phyloP scores from a whole-genome alignment of 768 basidiomycete species.

The Tephrocybe rancida region DNA sequence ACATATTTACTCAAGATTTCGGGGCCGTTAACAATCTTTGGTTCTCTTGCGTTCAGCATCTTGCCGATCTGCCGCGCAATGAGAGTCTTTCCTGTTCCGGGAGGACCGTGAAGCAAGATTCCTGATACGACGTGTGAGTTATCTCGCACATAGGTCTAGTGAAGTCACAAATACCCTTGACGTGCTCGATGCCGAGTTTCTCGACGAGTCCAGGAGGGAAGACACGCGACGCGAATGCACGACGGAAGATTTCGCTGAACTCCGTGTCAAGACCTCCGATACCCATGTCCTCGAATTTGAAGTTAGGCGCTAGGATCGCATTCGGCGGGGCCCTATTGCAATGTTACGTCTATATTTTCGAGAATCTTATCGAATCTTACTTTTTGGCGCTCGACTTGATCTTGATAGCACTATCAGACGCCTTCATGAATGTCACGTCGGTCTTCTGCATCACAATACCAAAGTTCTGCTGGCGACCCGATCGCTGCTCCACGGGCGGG shows the following conservation, averaged over 20 bases:
- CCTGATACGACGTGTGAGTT: slow-evolving; percentile 42
- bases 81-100: slow-evolving; percentile 97
- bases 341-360: slow-evolving; percentile 1
- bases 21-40: slow-evolving; percentile 98
- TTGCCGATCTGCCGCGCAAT: slow-evolving; percentile 99
- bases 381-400: slow-evolving; percentile 91
- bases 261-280: slow-evolving; percentile 97
- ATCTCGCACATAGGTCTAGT: not conserved
- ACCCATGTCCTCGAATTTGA: slow-evolving; percentile 99
- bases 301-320: slow-evolving; percentile 95
- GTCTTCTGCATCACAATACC: slow-evolving; percentile 91
- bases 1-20: slow-evolving; percentile 98
- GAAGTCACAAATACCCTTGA: slow-evolving; percentile 67
- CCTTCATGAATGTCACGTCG: slow-evolving; percentile 90
- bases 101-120: slow-evolving; percentile 94
- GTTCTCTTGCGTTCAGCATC: slow-evolving; percentile 97
- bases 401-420: slow-evolving; percentile 78
- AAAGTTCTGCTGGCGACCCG: slow-evolving; percentile 35
- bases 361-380: slow-evolving; percentile 41
- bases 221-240: slow-evolving; percentile 97
- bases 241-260: slow-evolving; percentile 95
- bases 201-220: slow-evolving; percentile 97
- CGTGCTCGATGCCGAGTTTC: slow-evolving; percentile 97
- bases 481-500: slow-evolving; percentile 26
- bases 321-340: slow-evolving; percentile 78